Conservation (phyloP, 495 filamentous ascomycete species). For the Penicillium bialowiezense region DNA sequence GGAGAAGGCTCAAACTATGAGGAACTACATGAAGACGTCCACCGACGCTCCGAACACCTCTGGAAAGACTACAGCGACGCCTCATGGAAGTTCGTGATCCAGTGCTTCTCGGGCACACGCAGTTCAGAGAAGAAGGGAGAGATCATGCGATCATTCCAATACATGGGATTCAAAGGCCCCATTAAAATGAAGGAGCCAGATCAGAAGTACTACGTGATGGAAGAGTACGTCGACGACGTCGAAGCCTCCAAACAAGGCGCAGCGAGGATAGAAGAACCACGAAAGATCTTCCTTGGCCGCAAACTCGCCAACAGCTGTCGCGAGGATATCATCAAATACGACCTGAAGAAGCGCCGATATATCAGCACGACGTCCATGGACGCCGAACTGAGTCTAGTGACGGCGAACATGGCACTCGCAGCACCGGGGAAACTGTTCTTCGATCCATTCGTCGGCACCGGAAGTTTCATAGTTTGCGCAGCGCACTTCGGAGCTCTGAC, state of each 20-base stretch:
- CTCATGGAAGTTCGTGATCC: slow-evolving; percentile 80
- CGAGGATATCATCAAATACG: slow-evolving; percentile 68
- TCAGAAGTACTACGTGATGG: slow-evolving; percentile 72
- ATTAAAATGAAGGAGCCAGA: slow-evolving; percentile 72
- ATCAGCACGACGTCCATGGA: slow-evolving; percentile 98
- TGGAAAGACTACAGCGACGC: slow-evolving; percentile 61
- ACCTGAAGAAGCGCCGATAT: slow-evolving; percentile 87
- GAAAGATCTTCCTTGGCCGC: slow-evolving; percentile 67
- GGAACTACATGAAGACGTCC: slow-evolving; percentile 64
- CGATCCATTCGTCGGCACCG: slow-evolving; percentile 94
- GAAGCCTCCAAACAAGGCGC: slow-evolving; percentile 16
- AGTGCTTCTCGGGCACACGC: slow-evolving; percentile 71
- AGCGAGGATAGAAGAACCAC: slow-evolving; percentile 45
- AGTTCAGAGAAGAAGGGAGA: slow-evolving; percentile 52
- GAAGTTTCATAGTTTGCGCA: slow-evolving; percentile 81
- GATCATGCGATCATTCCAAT: slow-evolving; percentile 79
- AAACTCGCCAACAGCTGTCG: slow-evolving; percentile 61
- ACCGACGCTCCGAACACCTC: slow-evolving; percentile 50
- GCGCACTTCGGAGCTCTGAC: slow-evolving; percentile 83
- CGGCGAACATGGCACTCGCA: slow-evolving; percentile 84
- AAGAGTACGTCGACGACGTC: slow-evolving; percentile 63
- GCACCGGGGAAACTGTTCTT: slow-evolving; percentile 80
- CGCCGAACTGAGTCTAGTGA: slow-evolving; percentile 85
- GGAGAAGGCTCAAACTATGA: slow-evolving; percentile 65
- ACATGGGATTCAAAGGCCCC: slow-evolving; percentile 70